Evolutionary conservation across 2,329 filamentous ascomycete genomes (phyloP).

Genomic region (Aspergillus carbonarius): DNA sequence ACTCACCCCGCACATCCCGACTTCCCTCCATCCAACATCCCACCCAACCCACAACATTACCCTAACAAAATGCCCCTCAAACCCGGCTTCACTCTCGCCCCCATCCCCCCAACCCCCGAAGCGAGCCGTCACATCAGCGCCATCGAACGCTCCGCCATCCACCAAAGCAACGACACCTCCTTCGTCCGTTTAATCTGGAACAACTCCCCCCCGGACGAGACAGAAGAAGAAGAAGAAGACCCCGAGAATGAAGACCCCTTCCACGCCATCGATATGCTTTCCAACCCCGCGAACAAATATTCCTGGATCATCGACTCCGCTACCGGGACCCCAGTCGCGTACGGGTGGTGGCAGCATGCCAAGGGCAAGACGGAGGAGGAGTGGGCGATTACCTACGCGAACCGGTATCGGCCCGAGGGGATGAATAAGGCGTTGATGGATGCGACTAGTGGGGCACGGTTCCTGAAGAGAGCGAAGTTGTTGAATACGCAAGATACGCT

Average conservation of each 20-base stretch:
- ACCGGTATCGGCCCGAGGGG: neutral
- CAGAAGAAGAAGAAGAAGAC: neutral
- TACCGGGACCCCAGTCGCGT: neutral
- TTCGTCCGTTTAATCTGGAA: neutral
- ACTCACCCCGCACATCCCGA: neutral
- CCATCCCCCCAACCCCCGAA: neutral
- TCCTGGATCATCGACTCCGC: neutral
- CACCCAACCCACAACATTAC: neutral
- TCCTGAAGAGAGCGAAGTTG: neutral
- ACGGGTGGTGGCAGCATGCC: neutral
- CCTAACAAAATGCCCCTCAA: neutral
- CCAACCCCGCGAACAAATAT: neutral
- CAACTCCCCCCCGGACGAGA: neutral
- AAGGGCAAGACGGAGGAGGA: neutral
- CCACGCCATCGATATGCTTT: neutral
- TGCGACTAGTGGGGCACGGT: neutral
- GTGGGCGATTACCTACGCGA: neutral
- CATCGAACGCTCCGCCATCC: neutral
- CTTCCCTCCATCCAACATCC: too few relatives aligned
- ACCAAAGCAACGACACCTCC: neutral
- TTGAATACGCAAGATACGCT: neutral
- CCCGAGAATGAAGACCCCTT: neutral
- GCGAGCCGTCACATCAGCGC: neutral
- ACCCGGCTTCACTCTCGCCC: neutral
- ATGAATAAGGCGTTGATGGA: neutral